Evolutionary conservation across 768 basidiomycete species (phyloP), one percentile per base, ranked within the genome.

Genomic region (Psilocybe sp.): DNA sequence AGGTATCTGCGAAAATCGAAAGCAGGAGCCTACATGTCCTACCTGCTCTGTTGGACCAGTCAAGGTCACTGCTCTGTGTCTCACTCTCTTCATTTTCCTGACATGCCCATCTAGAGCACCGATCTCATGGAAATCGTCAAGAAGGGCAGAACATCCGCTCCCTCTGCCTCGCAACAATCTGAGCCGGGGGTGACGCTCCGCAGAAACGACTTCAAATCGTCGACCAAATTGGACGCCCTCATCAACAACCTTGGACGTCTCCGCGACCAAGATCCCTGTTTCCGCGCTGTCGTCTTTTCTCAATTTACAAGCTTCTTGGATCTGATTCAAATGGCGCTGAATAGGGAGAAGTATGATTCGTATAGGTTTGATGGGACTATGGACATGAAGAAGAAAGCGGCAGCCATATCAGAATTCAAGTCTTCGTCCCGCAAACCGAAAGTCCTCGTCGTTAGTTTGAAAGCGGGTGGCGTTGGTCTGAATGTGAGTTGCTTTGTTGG

Each of bases 341-440:
- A 84, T 44, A 82, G 87, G 15, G 89, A 94, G 60, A 65, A 68
- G 1, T 74, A 91, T 53, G 70, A 80, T 38, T 84, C 81, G 59
- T 84, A 82, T 55, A 81, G 96, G 15, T 92, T 98, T 60, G 96
- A 98, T 63, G 96, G 96, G 1, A 82, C 90, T 0, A 92, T 98
- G 90, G 85, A 85, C 58, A 75, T 96, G 54, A 89, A 87, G 69
- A 87, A 87, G 63, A 79, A 92, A 47, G 81, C 78, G 35, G 77
- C 78, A 8, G 87, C 91, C 2, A 76, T 98, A 35, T 73, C 81
- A 38, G 84, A 84, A 53, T 98, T 98, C 74, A 88, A 83, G 58
- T 69, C 76, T 15, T 70, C 80, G 2, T 85, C 83, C 5, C 74
- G 79, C 49, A 83, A 78, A 55, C 86, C 92, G 0, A 88, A 92